Evolutionary conservation across 169 alveolate genomes (phyloP), one percentile per base, ranked within the genome.

Genomic region (Plasmodium falciparum): DNA sequence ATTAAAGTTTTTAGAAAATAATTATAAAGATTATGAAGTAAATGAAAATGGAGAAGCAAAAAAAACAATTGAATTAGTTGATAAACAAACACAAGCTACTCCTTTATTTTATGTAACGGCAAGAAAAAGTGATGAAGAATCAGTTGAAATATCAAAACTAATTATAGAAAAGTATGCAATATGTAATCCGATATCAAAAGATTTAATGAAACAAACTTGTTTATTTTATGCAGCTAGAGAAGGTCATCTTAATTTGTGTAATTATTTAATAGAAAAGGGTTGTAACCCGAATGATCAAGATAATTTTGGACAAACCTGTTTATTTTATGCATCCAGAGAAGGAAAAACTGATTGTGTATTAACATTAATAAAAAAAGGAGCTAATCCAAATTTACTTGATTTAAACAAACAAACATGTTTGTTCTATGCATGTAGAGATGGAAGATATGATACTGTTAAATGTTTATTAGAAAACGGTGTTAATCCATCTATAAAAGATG

Each of bases 151-250:
- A 92, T 94, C 96, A 56, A 90, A 93, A 73, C 71, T 93, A 65
- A 83, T 97, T 3, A 88, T 96, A 50, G 97, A 94, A 43, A 93
- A 95, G 63, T 95, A 92, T 72, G 92, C 92, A 17, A 88, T 96
- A 3, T 92, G 96, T 52, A 92, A 95, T 61, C 97, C 98, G 2
- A 73, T 74, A 61, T 73, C 95, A 12, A 92, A 93, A 59, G 99
- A 97, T 85, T 88, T 95, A 58, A 94, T 97, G 91, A 95, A 96
- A 45, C 98, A 97, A 73, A 96, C 98, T n/a, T 95, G 98, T 29
- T 91, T 97, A 17, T 97, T 97, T 93, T 97, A 97, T 94, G 99
- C 98, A 3, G 97, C 98, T 7, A 94, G 99, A 69, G 99, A 97
- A 72, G 99, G 99, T 0, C 95, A 96, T 73, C 91, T 90, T 22